Percentiles rank a stretch among this genome's conserved stretches.
phyloP scores from a whole-genome alignment of 768 basidiomycete genomes.

The Dioszegia crocea region DNA sequence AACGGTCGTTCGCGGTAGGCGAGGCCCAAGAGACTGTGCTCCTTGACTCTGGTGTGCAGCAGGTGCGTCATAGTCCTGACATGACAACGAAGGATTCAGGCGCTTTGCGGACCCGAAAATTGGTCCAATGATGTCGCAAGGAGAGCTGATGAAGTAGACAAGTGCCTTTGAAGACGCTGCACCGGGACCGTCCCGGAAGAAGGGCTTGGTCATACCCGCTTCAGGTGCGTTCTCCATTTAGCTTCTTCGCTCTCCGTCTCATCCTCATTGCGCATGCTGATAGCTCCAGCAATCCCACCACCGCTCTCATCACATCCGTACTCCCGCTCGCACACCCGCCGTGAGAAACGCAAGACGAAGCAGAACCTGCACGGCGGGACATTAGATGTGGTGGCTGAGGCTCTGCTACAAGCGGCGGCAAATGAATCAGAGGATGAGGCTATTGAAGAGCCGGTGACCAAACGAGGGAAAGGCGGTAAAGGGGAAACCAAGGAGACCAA shows the following conservation, averaged over 20 bases:
- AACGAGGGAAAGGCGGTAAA: background rate
- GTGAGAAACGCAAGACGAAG: conserved; percentile 41
- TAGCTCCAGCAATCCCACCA: background rate
- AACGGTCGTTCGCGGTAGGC: conserved; percentile 14
- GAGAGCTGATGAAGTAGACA: no score
- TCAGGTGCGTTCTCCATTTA: background rate
- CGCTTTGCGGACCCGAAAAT: no score
- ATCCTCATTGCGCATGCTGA: no score
- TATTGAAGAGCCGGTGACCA: background rate
- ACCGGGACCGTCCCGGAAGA: conserved; percentile 1
- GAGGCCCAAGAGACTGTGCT: conserved; percentile 1
- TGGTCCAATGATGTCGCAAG: no score
- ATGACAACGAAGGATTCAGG: no score
- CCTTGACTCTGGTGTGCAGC: conserved; percentile 2
- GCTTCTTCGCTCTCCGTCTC: no score
- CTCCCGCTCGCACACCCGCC: conserved; percentile 31
- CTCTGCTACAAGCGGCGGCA: conserved; percentile 8
- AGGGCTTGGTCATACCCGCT: background rate
- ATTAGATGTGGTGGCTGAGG: conserved; percentile 16
- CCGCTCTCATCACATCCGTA: conserved; percentile 29
- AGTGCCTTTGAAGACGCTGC: background rate
- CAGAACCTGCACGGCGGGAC: conserved; percentile 33
- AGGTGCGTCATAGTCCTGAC: conserved; percentile 5
- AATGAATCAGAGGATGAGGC: conserved; percentile 3
- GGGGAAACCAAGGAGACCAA: conserved; percentile 12